A percentile compares a stretch with the other conserved stretches of the same genome.
Conservation (phyloP, 805 yeast genomes). For the Ogataea allantospora region DNA sequence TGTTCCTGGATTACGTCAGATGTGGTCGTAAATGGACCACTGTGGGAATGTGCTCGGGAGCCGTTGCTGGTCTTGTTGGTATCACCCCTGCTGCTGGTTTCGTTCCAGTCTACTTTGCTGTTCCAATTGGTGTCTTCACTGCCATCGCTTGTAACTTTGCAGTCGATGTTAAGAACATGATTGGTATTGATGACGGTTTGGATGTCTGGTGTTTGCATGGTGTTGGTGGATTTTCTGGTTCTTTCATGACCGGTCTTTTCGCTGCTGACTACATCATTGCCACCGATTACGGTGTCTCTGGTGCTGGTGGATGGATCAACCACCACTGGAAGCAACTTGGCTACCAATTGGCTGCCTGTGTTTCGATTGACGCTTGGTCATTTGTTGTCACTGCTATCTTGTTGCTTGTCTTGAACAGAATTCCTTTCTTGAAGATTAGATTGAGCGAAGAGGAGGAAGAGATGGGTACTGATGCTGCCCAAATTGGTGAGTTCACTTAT, state of each 20-base stretch:
- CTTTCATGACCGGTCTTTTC: slow-evolving; percentile 83
- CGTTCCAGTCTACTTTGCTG: slow-evolving; percentile 88
- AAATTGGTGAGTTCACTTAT: slow-evolving; percentile 87
- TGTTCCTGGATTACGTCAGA: slow-evolving; percentile 85
- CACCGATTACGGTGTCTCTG: slow-evolving; percentile 63
- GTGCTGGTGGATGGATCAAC: slow-evolving; percentile 86
- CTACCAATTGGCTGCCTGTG: slow-evolving; percentile 79
- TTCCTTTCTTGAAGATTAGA: slow-evolving; percentile 82
- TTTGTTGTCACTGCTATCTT: slow-evolving; percentile 69
- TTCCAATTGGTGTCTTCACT: slow-evolving; percentile 77
- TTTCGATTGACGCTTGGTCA: slow-evolving; percentile 73
- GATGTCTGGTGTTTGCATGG: slow-evolving; percentile 94
- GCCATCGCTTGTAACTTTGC: slow-evolving; percentile 81
- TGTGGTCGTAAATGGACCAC: slow-evolving; percentile 89
- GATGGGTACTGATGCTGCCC: slow-evolving; percentile 82
- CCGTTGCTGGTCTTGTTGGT: slow-evolving; percentile 90
- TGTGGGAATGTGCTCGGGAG: slow-evolving; percentile 92
- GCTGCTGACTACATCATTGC: slow-evolving; percentile 90
- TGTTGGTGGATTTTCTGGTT: slow-evolving; percentile 86
- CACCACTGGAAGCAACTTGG: slow-evolving; percentile 82
- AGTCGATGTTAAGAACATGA: slow-evolving; percentile 68
- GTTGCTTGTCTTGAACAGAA: slow-evolving; percentile 61
- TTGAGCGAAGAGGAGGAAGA: slow-evolving; percentile 84
- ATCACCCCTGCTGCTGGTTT: slow-evolving; percentile 97
- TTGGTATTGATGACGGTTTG: slow-evolving; percentile 89